Evolutionary conservation across 2,329 filamentous ascomycete species (phyloP), one percentile per base, ranked within the genome.

Genomic region (Botrytis aclada): DNA sequence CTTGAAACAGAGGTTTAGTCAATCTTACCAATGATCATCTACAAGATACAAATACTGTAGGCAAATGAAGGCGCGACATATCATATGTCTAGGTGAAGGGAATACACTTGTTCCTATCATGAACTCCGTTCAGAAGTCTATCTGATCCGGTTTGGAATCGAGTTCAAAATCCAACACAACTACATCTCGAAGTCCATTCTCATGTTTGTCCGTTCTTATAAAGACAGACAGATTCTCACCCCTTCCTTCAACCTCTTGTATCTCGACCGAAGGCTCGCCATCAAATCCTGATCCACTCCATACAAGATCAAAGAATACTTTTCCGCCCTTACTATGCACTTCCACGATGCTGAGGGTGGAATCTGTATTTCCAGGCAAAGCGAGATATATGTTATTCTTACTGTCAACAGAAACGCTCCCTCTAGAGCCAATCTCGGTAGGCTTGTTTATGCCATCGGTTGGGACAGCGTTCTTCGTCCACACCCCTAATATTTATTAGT

Each of bases 241-340:
- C 56, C 71, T 73, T n/a, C 47, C 54, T 47, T 77, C 77, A 47
- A 77, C 41, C 34, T 74, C 74, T 32, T 75, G 73, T 37, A 74
- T 72, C 74, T 79, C 78, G 41, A 77, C 64, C 43, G 75, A 72
- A 12, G 77, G 78, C 60, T 79, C 77, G 5, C 78, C 78, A 74
- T 77, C 77, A 63, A 74, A 79, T 29, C 77, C 77, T 39, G 75
- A 66, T 29, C 71, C 74, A 34, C 47, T 74, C 77, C 77, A 78
- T 12, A 77, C 63, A 18, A 47, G 25, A 25, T 75, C 71, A 69
- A 77, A 76, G 2, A 16, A 61, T 32, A 39, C 60, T 51, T 72
- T 61, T 8, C 25, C 70, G 20, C 73, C 69, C 18, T 70, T 62
- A 60, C 66, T 74, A 8, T 41, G 43, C 16, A 63, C 74, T 61